Evolutionary conservation across 768 basidiomycete species (phyloP).

Genomic region (Sarcodon aspratus): DNA sequence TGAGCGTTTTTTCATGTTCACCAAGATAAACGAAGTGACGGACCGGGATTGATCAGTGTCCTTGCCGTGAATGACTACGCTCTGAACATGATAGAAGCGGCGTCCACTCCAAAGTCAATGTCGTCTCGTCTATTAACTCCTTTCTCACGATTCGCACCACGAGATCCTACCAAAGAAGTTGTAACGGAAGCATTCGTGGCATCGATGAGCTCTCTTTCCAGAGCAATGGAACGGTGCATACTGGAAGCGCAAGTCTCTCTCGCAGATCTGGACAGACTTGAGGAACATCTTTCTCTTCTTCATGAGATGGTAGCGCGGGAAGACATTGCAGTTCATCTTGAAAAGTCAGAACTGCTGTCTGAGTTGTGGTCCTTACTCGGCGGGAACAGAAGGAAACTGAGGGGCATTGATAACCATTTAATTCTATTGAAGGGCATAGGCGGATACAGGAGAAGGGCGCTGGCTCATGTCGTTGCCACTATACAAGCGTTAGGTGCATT

Average conservation of each 20-base stretch:
- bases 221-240: constrained; percentile 41
- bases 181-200: constrained; percentile 44
- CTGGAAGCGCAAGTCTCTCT: constrained; percentile 55
- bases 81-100: constrained; percentile 38
- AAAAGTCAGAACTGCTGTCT: constrained; percentile 43
- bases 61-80: constrained; percentile 69
- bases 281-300: constrained; percentile 43
- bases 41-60: constrained; percentile 30
- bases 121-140: not conserved
- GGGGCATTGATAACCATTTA: constrained; percentile 40
- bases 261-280: constrained; percentile 46
- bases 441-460: constrained; percentile 48
- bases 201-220: constrained; percentile 49
- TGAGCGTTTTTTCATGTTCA: constrained; percentile 21
- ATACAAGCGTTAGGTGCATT: constrained; percentile 49
- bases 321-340: constrained; percentile 30
- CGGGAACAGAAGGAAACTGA: constrained; percentile 39
- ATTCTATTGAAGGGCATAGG: constrained; percentile 42
- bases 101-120: constrained; percentile 6
- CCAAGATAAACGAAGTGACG: not conserved
- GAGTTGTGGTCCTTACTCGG: constrained; percentile 64
- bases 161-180: constrained; percentile 26
- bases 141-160: not conserved
- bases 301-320: constrained; percentile 54
- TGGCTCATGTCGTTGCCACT: constrained; percentile 54